These are phyloP conservation scores for Raffaelea ambrosiae DNA, from an alignment of 2,329 filamentous ascomycete genomes.

Conservation along the genomic window DNA sequence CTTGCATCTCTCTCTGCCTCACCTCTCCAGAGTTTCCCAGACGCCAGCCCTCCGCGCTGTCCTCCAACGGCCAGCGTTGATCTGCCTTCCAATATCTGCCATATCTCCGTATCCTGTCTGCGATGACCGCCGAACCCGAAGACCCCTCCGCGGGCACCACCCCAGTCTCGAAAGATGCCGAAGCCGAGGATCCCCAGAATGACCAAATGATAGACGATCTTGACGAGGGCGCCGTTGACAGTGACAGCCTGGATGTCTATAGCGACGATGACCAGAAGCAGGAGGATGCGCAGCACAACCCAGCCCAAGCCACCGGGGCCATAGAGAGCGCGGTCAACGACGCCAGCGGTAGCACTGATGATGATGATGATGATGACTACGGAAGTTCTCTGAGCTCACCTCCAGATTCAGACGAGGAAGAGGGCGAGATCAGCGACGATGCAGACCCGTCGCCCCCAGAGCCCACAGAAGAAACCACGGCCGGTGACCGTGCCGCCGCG, in stretches of 20 bases:
- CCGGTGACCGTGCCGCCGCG: not conserved
- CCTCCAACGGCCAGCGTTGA: not conserved
- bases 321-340: not conserved
- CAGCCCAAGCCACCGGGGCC: not conserved
- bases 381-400: constrained; percentile 5
- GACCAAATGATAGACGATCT: constrained; percentile 13
- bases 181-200: not conserved
- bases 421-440: not conserved
- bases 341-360: not conserved
- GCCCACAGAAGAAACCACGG: not conserved
- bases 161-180: constrained; percentile 5
- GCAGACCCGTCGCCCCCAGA: not conserved
- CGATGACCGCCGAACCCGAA: constrained; percentile 4
- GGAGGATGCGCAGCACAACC: not conserved
- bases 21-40: not conserved
- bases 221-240: constrained; percentile 29
- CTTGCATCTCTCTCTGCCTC: no score
- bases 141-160: constrained; percentile 4
- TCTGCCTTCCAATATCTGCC: not conserved
- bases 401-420: constrained; percentile 5
- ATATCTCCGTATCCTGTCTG: not conserved
- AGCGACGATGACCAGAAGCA: constrained; percentile 26
- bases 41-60: not conserved
- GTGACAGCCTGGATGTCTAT: constrained; percentile 41
- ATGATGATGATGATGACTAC: constrained; percentile 3